These are phyloP conservation scores for Penicillium sp. DNA, from an alignment of 2,329 filamentous ascomycete species.

Conservation along the genomic window DNA sequence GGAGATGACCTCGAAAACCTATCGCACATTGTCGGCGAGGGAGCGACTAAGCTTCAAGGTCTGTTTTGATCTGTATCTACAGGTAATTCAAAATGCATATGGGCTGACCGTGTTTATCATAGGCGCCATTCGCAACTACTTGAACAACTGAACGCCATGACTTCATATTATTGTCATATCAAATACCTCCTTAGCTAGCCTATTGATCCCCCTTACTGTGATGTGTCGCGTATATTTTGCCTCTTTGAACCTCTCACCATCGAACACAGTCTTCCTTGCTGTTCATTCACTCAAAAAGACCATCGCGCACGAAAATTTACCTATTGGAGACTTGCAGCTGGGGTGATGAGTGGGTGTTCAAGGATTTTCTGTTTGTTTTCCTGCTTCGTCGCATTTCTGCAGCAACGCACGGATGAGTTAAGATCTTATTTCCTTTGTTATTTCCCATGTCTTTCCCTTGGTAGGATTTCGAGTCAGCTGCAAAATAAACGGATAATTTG, in stretches of 20 bases:
- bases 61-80: conserved; percentile 27
- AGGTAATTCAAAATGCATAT: background rate
- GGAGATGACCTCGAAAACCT: conserved; percentile 95
- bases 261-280: conserved; percentile 5
- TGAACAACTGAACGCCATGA: conserved; percentile 48
- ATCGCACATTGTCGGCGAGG: conserved; percentile 80
- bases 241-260: conserved; percentile 1
- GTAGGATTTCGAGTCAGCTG: conserved; percentile 28
- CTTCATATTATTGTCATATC: conserved; percentile 16
- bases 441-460: conserved; percentile 17
- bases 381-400: conserved; percentile 13
- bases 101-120: conserved; percentile 13
- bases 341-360: conserved; percentile 15
- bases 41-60: conserved; percentile 81
- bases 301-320: conserved; percentile 10
- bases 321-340: conserved; percentile 16
- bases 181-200: conserved; percentile 28
- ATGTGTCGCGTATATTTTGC: conserved; percentile 24
- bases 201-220: conserved; percentile 24
- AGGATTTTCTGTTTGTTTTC: conserved; percentile 5
- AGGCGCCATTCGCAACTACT: conserved; percentile 55
- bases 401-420: conserved; percentile 15
- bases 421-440: conserved; percentile 13
- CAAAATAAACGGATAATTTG: conserved; percentile 4
- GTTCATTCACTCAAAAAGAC: conserved; percentile 8